These are phyloP conservation scores for Fusarium sp. DNA, from an alignment of 2,329 filamentous ascomycete genomes.

Conservation along the genomic window DNA sequence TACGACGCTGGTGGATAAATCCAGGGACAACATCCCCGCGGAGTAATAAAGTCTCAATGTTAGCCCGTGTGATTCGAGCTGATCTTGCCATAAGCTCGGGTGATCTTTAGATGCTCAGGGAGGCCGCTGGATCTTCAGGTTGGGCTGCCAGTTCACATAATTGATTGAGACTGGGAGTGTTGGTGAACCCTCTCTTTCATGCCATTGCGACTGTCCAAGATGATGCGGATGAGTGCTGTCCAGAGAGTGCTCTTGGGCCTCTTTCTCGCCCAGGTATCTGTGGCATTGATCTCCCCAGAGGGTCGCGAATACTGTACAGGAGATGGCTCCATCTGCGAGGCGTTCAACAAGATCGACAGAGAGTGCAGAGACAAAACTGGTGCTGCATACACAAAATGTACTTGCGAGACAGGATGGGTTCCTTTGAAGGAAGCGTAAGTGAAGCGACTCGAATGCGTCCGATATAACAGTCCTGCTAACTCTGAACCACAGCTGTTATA, in stretches of 20 bases:
- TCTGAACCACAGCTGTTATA: constrained; percentile 7
- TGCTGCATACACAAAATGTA: constrained; percentile 13
- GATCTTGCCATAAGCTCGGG: not conserved
- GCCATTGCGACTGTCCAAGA: not conserved
- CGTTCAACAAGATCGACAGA: constrained; percentile 12
- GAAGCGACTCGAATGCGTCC: not conserved
- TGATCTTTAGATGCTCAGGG: not conserved
- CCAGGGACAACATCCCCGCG: constrained; percentile 2
- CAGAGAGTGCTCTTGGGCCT: constrained; percentile 4
- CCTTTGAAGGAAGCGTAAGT: constrained; percentile 22
- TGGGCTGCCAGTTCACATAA: not conserved
- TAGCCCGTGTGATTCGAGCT: not conserved
- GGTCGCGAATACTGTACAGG: constrained; percentile 25
- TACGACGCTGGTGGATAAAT: not conserved
- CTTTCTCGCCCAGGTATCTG: constrained; percentile 4
- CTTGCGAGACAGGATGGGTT: constrained; percentile 27
- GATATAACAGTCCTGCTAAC: not conserved
- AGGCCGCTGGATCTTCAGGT: not conserved
- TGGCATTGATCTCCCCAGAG: constrained; percentile 11
- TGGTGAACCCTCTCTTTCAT: not conserved
- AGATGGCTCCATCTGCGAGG: constrained; percentile 29
- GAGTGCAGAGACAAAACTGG: constrained; percentile 23
- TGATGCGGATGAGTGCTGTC: not conserved
- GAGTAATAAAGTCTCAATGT: not conserved
- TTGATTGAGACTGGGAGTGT: not conserved